Conservation (phyloP, 352 stramenopile species). For the Pythium aphanidermatum region DNA sequence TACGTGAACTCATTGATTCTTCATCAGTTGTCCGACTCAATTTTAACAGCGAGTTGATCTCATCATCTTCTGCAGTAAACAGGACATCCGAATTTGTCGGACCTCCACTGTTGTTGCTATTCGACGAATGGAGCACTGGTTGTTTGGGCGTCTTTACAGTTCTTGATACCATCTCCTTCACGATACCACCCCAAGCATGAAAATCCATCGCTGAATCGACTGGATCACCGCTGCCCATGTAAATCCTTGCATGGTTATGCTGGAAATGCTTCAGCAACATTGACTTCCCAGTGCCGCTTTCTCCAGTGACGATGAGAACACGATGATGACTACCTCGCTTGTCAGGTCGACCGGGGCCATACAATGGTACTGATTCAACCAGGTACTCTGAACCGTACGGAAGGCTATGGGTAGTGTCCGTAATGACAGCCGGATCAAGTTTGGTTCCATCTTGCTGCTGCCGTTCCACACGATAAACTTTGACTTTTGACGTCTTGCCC, state of each 20-base stretch:
- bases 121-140: background rate
- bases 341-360: constrained; percentile 21
- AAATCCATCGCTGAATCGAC: constrained; percentile 53
- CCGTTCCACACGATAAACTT: constrained; percentile 41
- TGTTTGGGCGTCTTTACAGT: constrained; percentile 25
- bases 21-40: constrained; percentile 2
- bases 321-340: constrained; percentile 18
- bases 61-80: background rate
- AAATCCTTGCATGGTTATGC: constrained; percentile 41
- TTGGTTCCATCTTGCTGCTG: constrained; percentile 25
- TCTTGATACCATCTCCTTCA: constrained; percentile 29
- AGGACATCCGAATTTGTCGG: constrained; percentile 1
- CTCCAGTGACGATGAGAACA: constrained; percentile 48
- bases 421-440: constrained; percentile 24
- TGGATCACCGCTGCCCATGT: constrained; percentile 46
- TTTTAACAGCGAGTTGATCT: constrained; percentile 1
- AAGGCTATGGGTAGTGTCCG: constrained; percentile 25
- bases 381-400: constrained; percentile 50
- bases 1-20: constrained; percentile 1
- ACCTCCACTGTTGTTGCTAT: background rate
- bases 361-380: constrained; percentile 39
- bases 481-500: constrained; percentile 40
- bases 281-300: constrained; percentile 59
- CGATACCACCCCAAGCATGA: constrained; percentile 50
- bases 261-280: constrained; percentile 58